A percentile compares a stretch with the other conserved stretches of the same genome.
Evolutionary conservation across 2,329 filamentous ascomycete genomes (phyloP).

Genomic region (Phyllosticta citribraziliensis): DNA sequence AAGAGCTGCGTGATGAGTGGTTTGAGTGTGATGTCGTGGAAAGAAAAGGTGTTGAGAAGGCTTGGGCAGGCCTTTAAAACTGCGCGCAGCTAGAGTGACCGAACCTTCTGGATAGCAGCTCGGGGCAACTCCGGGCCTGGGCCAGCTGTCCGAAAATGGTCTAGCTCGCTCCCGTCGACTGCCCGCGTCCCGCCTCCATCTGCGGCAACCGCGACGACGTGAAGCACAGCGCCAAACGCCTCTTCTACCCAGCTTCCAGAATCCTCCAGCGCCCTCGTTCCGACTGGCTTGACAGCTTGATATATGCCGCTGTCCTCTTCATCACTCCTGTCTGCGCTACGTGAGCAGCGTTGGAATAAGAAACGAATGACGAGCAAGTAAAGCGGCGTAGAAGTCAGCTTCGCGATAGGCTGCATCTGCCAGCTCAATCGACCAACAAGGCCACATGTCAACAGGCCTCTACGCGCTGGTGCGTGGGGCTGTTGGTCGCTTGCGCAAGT

Average conservation of each 20-base stretch:
- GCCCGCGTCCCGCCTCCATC: constrained; percentile 7
- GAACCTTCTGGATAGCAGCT: constrained; percentile 12
- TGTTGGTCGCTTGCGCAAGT: neutral
- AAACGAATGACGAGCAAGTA: neutral
- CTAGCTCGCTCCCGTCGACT: constrained; percentile 1
- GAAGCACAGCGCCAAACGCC: neutral
- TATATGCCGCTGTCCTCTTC: neutral
- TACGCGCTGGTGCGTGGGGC: neutral
- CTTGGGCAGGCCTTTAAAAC: constrained; percentile 8
- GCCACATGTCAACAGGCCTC: neutral
- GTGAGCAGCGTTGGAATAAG: neutral
- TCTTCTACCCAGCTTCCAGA: constrained; percentile 1
- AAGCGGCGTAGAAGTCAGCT: neutral
- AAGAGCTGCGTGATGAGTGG: neutral
- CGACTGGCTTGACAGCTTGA: neutral
- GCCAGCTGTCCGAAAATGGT: constrained; percentile 1
- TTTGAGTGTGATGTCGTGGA: constrained; percentile 1
- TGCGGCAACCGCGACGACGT: neutral
- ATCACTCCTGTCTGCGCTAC: neutral
- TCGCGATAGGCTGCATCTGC: neutral
- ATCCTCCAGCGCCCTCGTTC: neutral
- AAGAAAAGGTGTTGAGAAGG: constrained; percentile 4
- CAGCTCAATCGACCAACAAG: neutral
- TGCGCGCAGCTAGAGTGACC: constrained; percentile 7
- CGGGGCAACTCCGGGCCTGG: neutral